Base-by-base conservation (phyloP, 371 early-diverging fungal genomes). In the Apophysomyces trapeziformis region DNA sequence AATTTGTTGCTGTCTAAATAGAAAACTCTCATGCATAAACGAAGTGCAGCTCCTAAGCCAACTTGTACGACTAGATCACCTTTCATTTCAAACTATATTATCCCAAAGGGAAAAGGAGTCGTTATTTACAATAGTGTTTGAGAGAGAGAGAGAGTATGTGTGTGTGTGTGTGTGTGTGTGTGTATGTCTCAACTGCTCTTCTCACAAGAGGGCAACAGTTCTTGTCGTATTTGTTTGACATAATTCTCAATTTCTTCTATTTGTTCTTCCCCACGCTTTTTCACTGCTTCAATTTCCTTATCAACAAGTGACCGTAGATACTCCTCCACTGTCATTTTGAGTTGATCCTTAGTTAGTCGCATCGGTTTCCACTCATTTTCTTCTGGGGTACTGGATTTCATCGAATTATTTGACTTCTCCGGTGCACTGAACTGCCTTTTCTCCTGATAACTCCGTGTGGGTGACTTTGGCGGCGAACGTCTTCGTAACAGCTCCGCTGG, bases 251-350 rank as follows among this genome's bases (percentile, higher is more conserved):
- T 50, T 50, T 50, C 54, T 21, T 26, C 21, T 50, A 50, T 50
- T 26, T 50, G 54, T 26, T 50, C 54, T 21, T 50, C 54, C 21
- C 54, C 54, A 9, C 54, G 54, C 54, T 21, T 50, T 50, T 21
- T 50, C 54, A 50, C 54, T 50, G 54, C 54, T 9, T 50, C 54
- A 50, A 50, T 50, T 50, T 50, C 54, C 54, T 21, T 50, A 21
- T 50, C 54, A 50, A 50, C 54, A 18, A 50, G 21, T 26, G 18
- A 50, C 21, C 54, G 54, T 6, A 50, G 21, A 21, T 58, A 65
- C 35, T 65, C 65, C 46, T 65, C 65, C 1, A 65, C 65, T 16
- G 65, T 65, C 65, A 65, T 65, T 18, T 65, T 44, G 13, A 65
- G 38, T 13, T 65, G 45, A 45, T 58, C 65, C 37, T 58, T 59